Percentiles rank a stretch among this genome's conserved stretches.
Evolutionary conservation across 176 grass and related monocot species (phyloP).

Genomic region (Saccharum officinarum): DNA sequence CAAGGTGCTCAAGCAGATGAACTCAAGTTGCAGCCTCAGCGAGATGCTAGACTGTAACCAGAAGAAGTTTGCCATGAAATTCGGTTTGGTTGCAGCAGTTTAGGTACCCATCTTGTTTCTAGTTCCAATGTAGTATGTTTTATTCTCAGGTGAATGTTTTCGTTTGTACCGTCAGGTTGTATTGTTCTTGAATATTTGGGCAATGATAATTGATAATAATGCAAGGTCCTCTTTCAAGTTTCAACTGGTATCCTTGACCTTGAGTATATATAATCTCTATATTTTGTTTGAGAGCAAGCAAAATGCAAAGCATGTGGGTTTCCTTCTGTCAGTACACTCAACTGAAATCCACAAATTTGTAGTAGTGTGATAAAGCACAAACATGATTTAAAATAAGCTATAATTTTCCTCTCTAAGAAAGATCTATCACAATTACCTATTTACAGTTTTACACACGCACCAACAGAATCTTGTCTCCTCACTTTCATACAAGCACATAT

Average conservation of each 20-base stretch:
- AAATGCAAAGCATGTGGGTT: conserved; percentile 34
- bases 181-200: conserved; percentile 25
- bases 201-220: conserved; percentile 29
- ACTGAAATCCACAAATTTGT: conserved; percentile 7
- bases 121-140: conserved; percentile 42
- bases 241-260: conserved; percentile 4
- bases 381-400: background rate
- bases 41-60: conserved; percentile 91
- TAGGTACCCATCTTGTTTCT: conserved; percentile 35
- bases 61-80: conserved; percentile 85
- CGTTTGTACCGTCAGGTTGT: conserved; percentile 25
- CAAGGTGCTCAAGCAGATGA: conserved; percentile 74
- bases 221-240: conserved; percentile 8
- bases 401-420: background rate
- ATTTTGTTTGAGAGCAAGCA: background rate
- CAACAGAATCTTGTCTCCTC: conserved; percentile 11
- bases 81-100: conserved; percentile 48
- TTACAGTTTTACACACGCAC: conserved; percentile 18
- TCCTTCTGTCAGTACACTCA: background rate
- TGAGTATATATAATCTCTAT: background rate
- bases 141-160: conserved; percentile 27
- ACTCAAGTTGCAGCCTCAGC: conserved; percentile 70
- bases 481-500: conserved; percentile 40
- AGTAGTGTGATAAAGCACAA: background rate
- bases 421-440: conserved; percentile 27